Percentiles rank a stretch among this genome's conserved stretches.
These are phyloP conservation scores for Solanum chacoense DNA, from an alignment of 305 asterid genomes.

Conservation along the genomic window DNA sequence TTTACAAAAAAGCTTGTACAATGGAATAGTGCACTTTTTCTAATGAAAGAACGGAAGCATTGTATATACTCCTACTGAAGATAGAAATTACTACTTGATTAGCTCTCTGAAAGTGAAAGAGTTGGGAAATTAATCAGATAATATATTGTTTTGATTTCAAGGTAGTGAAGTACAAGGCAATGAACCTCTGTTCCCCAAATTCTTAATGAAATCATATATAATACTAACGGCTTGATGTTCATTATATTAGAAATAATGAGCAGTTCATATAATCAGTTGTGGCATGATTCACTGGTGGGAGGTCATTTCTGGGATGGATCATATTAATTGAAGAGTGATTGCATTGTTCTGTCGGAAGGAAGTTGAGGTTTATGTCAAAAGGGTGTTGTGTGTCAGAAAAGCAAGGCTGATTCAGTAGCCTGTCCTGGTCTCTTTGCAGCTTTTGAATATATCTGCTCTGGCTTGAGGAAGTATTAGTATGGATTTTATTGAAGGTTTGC, in stretches of 20 bases:
- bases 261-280: background rate
- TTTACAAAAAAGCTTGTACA: background rate
- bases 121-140: too few relatives aligned
- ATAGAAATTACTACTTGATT: background rate
- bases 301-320: background rate
- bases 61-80: background rate
- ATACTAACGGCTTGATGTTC: background rate
- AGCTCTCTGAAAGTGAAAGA: background rate
- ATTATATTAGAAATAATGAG: background rate
- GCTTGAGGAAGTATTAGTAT: background rate
- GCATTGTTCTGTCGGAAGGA: background rate
- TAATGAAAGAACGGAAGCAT: background rate
- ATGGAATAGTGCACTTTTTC: background rate
- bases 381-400: background rate
- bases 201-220: background rate
- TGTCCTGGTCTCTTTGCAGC: background rate
- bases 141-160: background rate
- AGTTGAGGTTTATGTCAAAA: background rate
- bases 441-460: background rate
- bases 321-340: background rate
- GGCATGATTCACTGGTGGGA: background rate
- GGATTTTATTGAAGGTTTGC: background rate
- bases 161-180: background rate
- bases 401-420: background rate
- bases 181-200: background rate